Evolutionary conservation across 2,329 filamentous ascomycete genomes (phyloP), one percentile per base, ranked within the genome.

Genomic region (Colletotrichum paranaense): DNA sequence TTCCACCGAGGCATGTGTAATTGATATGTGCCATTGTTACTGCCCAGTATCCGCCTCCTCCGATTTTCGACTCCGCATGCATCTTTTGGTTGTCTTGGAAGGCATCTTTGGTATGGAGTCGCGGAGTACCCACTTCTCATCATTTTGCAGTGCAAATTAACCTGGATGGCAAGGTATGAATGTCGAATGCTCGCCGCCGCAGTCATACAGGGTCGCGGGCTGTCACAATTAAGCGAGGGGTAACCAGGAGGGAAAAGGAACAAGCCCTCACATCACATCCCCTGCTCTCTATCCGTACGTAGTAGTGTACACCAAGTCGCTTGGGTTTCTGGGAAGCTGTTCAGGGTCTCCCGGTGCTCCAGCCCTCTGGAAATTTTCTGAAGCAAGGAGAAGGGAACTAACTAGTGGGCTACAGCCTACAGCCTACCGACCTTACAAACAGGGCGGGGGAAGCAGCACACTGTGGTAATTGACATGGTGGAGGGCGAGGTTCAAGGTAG

Each of bases 151-250:
- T 42, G 66, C 66, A 64, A 69, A 73, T 69, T 56, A 73, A 26
- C 59, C 58, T 72, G 68, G 67, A 53, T 14, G 38, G 38, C 14
- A 42, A 42, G 38, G 38, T 19, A 42, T 7, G 16, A 42, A 2
- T 42, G 38, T 42, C 38, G 38, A 42, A 19, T 42, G 6, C 38
- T 73, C 59, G 32, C 42, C 58, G 55, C 62, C 49, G n/a, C 62
- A 49, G 28, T 38, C 22, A 11, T 26, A 60, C 66, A 70, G 67
- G 70, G 70, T 70, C 63, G 42, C 46, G 60, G 67, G 60, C 59
- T 59, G 60, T 65, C 70, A 73, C 32, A 32, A 52, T 58, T 70
- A 70, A 73, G 66, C 66, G 70, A 73, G 60, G 70, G 42, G 56
- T 55, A 46, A 56, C 53, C 55, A 65, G 56, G 57, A 71, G 46